Percentiles rank a stretch among this genome's conserved stretches.
Evolutionary conservation across 2,329 filamentous ascomycete genomes (phyloP).

Genomic region (Aspergillus sp.): DNA sequence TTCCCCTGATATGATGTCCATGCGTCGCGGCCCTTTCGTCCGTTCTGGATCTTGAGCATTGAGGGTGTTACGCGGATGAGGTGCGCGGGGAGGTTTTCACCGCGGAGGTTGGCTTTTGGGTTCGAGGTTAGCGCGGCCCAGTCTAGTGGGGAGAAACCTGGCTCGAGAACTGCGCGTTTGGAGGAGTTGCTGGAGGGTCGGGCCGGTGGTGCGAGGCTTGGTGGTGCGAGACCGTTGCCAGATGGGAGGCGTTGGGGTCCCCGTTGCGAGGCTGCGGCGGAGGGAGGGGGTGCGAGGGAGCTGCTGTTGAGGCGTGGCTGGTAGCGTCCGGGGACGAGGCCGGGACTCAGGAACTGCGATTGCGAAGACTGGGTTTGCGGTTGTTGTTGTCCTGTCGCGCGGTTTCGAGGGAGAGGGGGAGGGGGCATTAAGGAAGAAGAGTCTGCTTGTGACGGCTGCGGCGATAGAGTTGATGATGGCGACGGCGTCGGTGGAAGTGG

Average conservation of each 20-base stretch:
- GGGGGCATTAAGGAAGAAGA: slow-evolving; percentile 28
- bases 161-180: slow-evolving; percentile 54
- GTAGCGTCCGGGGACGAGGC: slow-evolving; percentile 10
- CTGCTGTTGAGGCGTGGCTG: slow-evolving; percentile 24
- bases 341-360: slow-evolving; percentile 6
- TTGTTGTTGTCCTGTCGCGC: slow-evolving; percentile 16
- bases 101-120: slow-evolving; percentile 61
- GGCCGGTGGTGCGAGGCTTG: slow-evolving; percentile 37
- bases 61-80: slow-evolving; percentile 71
- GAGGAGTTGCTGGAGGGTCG: slow-evolving; percentile 26
- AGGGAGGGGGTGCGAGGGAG: slow-evolving; percentile 37
- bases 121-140: slow-evolving; percentile 73
- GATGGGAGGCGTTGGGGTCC: slow-evolving; percentile 25
- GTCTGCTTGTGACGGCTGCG: neutral
- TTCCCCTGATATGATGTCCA: slow-evolving; percentile 87
- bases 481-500: slow-evolving; percentile 6
- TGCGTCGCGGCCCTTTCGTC: slow-evolving; percentile 74
- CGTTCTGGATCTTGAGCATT: slow-evolving; percentile 70
- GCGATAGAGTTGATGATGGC: neutral
- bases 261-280: slow-evolving; percentile 39
- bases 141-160: slow-evolving; percentile 89
- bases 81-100: slow-evolving; percentile 43
- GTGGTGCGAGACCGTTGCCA: slow-evolving; percentile 33
- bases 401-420: slow-evolving; percentile 25
- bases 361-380: slow-evolving; percentile 8